A percentile compares a stretch with the other conserved stretches of the same genome.
Evolutionary conservation across 306 rosid genomes (phyloP).

Genomic region (Acacia acuminata): DNA sequence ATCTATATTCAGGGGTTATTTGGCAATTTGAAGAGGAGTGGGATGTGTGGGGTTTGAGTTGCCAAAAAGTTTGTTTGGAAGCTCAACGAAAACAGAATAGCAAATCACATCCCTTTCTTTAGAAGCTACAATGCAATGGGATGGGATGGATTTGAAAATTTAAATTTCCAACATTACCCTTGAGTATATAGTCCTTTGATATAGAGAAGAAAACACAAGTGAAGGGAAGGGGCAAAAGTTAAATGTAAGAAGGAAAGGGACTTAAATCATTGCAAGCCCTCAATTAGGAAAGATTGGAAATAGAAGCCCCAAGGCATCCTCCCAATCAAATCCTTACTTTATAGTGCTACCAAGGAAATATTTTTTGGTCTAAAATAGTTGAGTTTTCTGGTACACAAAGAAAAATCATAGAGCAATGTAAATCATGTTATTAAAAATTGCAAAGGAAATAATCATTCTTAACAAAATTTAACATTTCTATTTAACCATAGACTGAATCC

Average conservation of each 20-base stretch:
- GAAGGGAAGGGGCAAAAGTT: no score
- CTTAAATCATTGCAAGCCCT: no score
- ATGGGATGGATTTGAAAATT: not conserved
- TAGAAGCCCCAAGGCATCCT: no score
- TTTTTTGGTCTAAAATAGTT: conserved; percentile 11
- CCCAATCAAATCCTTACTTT: no score
- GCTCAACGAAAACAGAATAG: not conserved
- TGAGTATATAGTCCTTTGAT: not conserved
- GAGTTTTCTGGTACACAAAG: not conserved
- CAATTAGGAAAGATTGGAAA: no score
- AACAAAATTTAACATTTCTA: not conserved
- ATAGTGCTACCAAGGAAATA: no score
- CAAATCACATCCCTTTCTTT: not conserved
- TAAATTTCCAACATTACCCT: not conserved
- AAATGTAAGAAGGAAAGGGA: not conserved
- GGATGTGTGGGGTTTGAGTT: not conserved
- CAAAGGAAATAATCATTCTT: not conserved
- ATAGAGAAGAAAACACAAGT: not conserved
- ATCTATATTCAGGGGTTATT: not conserved
- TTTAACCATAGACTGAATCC: not conserved
- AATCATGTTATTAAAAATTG: not conserved
- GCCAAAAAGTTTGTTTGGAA: not conserved
- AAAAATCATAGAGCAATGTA: not conserved
- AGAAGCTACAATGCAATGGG: not conserved
- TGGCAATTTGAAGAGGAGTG: not conserved